Percentiles rank a stretch among this genome's conserved stretches.
Evolutionary conservation across 139 green algal genomes (phyloP).

Genomic region (Chlamydomonas asymmetrica): DNA sequence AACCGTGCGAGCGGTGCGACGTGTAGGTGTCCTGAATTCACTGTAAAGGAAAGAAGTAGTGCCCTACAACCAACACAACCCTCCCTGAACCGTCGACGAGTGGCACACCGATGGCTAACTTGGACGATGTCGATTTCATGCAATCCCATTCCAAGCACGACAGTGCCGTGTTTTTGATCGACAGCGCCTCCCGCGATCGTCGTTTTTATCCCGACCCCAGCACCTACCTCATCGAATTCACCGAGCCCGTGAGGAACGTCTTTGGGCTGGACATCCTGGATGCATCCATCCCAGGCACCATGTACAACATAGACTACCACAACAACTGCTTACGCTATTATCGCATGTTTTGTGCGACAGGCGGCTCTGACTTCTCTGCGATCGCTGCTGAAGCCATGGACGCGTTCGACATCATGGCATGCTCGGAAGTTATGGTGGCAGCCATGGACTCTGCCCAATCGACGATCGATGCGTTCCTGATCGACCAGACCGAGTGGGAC

Average conservation of each 20-base stretch:
- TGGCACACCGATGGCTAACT: too few relatives aligned
- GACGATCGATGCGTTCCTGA: not conserved
- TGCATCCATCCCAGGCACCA: constrained; percentile 15
- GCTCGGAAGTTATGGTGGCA: not conserved
- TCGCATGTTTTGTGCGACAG: not conserved
- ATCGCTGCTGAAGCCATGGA: not conserved
- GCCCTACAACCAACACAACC: too few relatives aligned
- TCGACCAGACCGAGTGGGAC: not conserved
- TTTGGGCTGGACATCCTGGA: constrained; percentile 27
- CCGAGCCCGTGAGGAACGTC: constrained; percentile 7
- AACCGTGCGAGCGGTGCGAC: too few relatives aligned
- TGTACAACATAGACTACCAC: constrained; percentile 30
- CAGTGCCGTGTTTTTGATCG: constrained; percentile 3
- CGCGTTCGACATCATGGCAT: not conserved
- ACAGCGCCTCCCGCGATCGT: not conserved
- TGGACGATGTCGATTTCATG: constrained; percentile 29
- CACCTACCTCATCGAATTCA: constrained; percentile 13
- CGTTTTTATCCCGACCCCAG: constrained; percentile 4
- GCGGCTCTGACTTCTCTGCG: not conserved
- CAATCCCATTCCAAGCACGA: not conserved
- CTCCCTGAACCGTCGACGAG: too few relatives aligned
- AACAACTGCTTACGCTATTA: constrained; percentile 16
- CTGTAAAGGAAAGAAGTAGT: too few relatives aligned
- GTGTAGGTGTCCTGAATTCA: too few relatives aligned
- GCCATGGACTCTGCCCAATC: too few relatives aligned